Conservation (phyloP, 169 alveolate genomes). For the Prorocentrum cordatum region DNA sequence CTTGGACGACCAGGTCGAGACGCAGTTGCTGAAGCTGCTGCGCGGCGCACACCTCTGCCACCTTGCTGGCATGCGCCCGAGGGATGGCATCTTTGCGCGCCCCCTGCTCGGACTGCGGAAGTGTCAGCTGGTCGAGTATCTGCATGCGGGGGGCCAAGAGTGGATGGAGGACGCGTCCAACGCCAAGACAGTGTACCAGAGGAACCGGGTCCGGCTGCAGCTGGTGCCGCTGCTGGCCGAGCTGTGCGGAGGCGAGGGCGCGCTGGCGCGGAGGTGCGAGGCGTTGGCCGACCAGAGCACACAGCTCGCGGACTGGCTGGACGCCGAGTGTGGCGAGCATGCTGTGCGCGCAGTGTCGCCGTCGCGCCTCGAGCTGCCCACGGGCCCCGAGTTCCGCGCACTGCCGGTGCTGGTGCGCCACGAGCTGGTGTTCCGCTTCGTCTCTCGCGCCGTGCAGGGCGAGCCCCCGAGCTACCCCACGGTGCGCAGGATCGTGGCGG, state of each 20-base stretch:
- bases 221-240: slow-evolving; percentile 31
- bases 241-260: slow-evolving; percentile 15
- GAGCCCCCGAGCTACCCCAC: slow-evolving; percentile 4
- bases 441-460: not conserved
- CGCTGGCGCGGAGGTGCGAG: not conserved
- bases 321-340: not conserved
- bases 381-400: not conserved
- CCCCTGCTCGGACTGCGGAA: slow-evolving; percentile 23
- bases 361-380: no score
- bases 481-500: not conserved
- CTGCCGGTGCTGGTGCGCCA: slow-evolving; percentile 31
- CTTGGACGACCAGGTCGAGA: slow-evolving; percentile 38
- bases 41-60: slow-evolving; percentile 37
- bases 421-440: slow-evolving; percentile 36
- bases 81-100: slow-evolving; percentile 37
- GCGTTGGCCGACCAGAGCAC: slow-evolving; percentile 26
- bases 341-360: not conserved
- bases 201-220: slow-evolving; percentile 30
- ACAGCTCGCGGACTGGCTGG: slow-evolving; percentile 20
- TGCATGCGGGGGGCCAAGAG: not conserved
- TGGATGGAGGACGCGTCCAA: slow-evolving; percentile 61
- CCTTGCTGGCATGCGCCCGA: slow-evolving; percentile 3
- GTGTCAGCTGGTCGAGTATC: not conserved
- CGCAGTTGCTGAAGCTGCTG: slow-evolving; percentile 17
- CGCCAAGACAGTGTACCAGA: slow-evolving; percentile 6